Base-by-base conservation (phyloP, 768 basidiomycete species). In the Pleurotus citrinopileatus region DNA sequence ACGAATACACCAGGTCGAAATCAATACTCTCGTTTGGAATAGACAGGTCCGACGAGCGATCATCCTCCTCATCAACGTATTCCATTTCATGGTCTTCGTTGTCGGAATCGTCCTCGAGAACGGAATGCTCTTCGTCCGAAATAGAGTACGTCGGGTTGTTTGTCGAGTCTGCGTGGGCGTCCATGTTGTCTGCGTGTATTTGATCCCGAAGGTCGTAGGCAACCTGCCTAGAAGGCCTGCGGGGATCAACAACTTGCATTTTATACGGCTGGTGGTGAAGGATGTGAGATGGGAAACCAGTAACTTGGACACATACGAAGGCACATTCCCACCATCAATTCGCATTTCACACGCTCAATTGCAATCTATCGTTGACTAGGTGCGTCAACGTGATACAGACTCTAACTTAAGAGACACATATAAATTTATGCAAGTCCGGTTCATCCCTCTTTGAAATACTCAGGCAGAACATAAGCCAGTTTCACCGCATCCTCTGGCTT, bases 1-100 rank as follows among this genome's bases (percentile, higher is more conserved):
- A 77, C n/a, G 89, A 87, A 62, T 94, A 94, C 19, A 96, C 91
- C 63, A 93, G 78, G 69, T 91, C 91, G 66, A 93, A 95, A 78
- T 95, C 91, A 64, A 95, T 95, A 56, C 87, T 89, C 66, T 93
- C 91, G 67, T 92, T 91, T 8, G 91, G 91, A 57, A 93, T 91
- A 29, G 89, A 92, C 28, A 93, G 81, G 7, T 86, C 87, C 4
- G 89, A 91, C 4, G 88, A 91, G 37, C 80, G 82, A 67, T 90
- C 87, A 67, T 87, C 85, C 23, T 89, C 87, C 13, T 89, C 86
- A 65, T 86, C 83, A 60, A 84, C 73, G 63, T 82, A 82, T 57
- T 89, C 84, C 26, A 84, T 81, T 19, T 87, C 86, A 29, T 79
- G 74, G 19, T 87, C 85, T 47, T 91, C 87, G 38, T 71, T 79